phyloP scores from a whole-genome alignment of 78 protist genomes.

The Speleostelium caveatum region DNA sequence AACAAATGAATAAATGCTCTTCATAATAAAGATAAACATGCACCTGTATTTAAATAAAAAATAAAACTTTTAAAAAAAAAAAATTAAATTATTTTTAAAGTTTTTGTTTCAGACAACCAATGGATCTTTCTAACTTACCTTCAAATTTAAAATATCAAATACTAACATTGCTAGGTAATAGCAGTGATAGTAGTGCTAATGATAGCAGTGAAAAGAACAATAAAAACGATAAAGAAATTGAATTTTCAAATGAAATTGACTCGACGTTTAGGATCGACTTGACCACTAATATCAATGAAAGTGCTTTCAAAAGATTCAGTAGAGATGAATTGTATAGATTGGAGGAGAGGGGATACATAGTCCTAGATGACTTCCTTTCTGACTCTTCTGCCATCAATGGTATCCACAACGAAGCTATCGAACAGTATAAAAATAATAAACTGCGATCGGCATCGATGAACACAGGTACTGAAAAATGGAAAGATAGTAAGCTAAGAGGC shows the following conservation, averaged over 20 bases:
- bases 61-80: too few species aligned
- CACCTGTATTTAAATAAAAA: too few species aligned
- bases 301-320: neutral
- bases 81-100: too few species aligned
- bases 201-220: too few species aligned
- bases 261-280: neutral
- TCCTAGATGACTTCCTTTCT: constrained; percentile 34
- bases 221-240: neutral
- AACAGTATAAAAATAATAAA: constrained; percentile 9
- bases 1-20: too few species aligned
- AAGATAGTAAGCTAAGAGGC: constrained; percentile 43
- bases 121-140: neutral
- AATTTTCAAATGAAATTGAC: neutral
- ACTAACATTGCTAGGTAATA: neutral
- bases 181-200: too few species aligned
- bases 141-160: constrained; percentile 1
- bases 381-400: neutral
- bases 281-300: neutral
- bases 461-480: constrained; percentile 48
- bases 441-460: constrained; percentile 33
- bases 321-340: neutral
- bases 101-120: neutral
- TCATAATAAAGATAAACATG: too few species aligned
- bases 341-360: constrained; percentile 28
- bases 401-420: constrained; percentile 8